These are phyloP conservation scores for Metarhizium brunneum DNA, from an alignment of 2,329 filamentous ascomycete genomes.

Conservation along the genomic window DNA sequence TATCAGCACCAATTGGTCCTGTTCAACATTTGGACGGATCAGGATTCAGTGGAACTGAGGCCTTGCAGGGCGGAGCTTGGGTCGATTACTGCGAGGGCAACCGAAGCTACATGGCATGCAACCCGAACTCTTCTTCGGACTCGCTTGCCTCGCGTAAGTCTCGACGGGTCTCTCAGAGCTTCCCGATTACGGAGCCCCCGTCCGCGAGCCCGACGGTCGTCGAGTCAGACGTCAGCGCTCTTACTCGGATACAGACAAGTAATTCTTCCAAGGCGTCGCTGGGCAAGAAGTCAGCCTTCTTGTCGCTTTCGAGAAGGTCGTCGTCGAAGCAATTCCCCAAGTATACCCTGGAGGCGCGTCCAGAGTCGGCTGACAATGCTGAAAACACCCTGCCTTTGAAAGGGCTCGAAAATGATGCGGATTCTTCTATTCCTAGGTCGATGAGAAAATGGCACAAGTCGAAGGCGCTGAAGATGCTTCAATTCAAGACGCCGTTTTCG, in stretches of 20 bases:
- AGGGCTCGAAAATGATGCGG: background rate
- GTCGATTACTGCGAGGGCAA: too few relatives aligned
- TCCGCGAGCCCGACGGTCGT: slow-evolving; percentile 20
- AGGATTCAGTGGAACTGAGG: too few relatives aligned
- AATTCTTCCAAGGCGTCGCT: background rate
- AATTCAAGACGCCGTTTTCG: slow-evolving; percentile 35
- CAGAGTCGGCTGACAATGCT: slow-evolving; percentile 9
- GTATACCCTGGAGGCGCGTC: slow-evolving; percentile 7
- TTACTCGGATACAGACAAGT: slow-evolving; percentile 1
- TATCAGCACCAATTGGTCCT: slow-evolving; percentile 28
- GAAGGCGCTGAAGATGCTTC: slow-evolving; percentile 34
- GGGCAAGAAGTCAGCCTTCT: background rate
- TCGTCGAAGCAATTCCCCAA: slow-evolving; percentile 8
- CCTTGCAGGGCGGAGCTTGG: too few relatives aligned
- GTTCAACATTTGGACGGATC: slow-evolving; percentile 26
- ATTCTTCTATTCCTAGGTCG: background rate
- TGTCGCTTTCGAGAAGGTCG: slow-evolving; percentile 9
- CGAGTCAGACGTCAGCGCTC: slow-evolving; percentile 17
- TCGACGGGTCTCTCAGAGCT: slow-evolving; percentile 21
- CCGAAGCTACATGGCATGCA: too few relatives aligned
- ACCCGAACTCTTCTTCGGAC: background rate
- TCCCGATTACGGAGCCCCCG: slow-evolving; percentile 14
- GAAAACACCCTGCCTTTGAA: slow-evolving; percentile 17
- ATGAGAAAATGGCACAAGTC: slow-evolving; percentile 31
- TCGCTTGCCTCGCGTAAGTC: slow-evolving; percentile 2